Base-by-base conservation (phyloP, 108 stramenopile genomes). In the Pelagomonas calceolata region DNA sequence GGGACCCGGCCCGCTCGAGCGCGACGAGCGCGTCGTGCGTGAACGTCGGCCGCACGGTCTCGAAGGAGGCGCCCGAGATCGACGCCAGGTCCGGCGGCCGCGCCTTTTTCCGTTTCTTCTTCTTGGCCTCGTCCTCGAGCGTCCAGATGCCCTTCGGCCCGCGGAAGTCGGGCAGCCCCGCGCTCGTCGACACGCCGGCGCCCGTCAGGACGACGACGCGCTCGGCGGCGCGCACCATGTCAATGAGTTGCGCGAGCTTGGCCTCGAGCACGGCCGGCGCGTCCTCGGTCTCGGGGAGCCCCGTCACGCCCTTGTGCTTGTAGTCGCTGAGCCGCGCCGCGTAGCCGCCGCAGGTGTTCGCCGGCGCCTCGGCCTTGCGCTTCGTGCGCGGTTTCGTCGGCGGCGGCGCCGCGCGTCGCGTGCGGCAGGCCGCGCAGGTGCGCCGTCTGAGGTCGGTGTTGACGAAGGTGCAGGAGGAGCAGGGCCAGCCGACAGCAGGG, bases 131-230 rank as follows among this genome's bases (percentile, higher is more conserved):
- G 78, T 90, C 78, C 73, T 91, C 93, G 68, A 84, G 65, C 7
- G 90, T 91, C 89, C 90, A 98, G 72, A 98, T 86, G 7, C 97
- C 97, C 65, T 86, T 85, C 18, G 93, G 94, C 14, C 93, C 91
- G 0, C 97, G 87, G 82, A 98, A 98, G 80, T 98, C 97, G 0
- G 97, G 94, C 74, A 98, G 95, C 16, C 95, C 93, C 66, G 87
- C 92, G 67, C 72, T 80, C 36, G 92, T 94, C 64, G 86, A 90
- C 51, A 90, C 92, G 30, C 97, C 97, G 17, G 97, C 97, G n/a
- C 97, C 97, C 0, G 96, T 97, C 64, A 97, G 72, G 12, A 95
- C 84, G 15, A 94, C 89, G 4, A 84, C 76, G 63, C 83, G 76
- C 44, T 73, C 60, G 0, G 88, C 78, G 45, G 71, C 66, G 35